These are phyloP conservation scores for Vicia villosa DNA, from an alignment of 306 rosid species.

Conservation along the genomic window DNA sequence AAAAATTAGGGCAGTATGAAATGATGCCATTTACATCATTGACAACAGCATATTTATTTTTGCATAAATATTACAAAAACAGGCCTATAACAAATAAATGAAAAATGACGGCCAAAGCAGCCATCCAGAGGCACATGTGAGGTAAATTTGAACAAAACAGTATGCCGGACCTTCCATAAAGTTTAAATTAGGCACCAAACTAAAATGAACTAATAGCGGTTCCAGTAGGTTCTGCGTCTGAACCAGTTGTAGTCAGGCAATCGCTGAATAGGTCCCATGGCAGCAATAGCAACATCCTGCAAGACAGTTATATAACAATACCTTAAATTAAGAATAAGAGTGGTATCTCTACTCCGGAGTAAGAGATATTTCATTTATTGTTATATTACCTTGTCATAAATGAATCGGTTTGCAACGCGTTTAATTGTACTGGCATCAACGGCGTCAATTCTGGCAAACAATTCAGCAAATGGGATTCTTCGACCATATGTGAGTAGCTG, in stretches of 20 bases:
- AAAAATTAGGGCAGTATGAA: conserved; percentile 25
- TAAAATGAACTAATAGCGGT: conserved; percentile 74
- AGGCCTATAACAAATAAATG: conserved; percentile 36
- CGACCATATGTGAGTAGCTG: conserved; percentile 83
- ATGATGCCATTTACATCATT: conserved; percentile 42
- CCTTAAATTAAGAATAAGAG: neutral
- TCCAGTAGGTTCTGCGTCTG: conserved; percentile 99
- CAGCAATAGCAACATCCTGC: conserved; percentile 92
- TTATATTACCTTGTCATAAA: conserved; percentile 76
- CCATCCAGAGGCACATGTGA: conserved; percentile 43
- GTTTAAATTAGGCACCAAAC: conserved; percentile 34
- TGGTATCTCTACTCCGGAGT: neutral
- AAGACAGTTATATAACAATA: conserved; percentile 14
- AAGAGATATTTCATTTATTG: conserved; percentile 1
- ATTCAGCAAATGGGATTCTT: conserved; percentile 88
- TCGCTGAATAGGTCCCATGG: conserved; percentile 81
- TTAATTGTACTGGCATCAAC: conserved; percentile 88
- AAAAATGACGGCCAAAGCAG: conserved; percentile 47
- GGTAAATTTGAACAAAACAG: conserved; percentile 38
- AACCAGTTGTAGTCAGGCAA: conserved; percentile 97
- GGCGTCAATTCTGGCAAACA: conserved; percentile 95
- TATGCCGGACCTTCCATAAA: conserved; percentile 43
- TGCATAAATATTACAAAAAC: conserved; percentile 49
- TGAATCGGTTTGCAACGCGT: conserved; percentile 91
- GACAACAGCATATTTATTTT: conserved; percentile 55